These are phyloP conservation scores for Xylaria grammica DNA, from an alignment of 495 filamentous ascomycete species.

Conservation along the genomic window DNA sequence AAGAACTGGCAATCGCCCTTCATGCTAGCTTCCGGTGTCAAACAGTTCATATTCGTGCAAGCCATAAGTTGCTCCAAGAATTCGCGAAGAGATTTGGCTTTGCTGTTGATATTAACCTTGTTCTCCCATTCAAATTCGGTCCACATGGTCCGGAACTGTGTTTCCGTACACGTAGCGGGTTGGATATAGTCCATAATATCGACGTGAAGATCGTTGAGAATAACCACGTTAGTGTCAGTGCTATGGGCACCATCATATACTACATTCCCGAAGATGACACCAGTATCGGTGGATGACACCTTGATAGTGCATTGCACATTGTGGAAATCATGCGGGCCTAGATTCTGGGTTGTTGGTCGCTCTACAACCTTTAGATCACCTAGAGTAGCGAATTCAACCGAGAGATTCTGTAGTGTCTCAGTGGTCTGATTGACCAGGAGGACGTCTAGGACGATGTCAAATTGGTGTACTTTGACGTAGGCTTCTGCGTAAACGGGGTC, in stretches of 20 bases:
- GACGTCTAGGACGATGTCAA: constrained; percentile 97
- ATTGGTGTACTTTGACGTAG: constrained; percentile 98
- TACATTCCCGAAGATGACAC: constrained; percentile 99
- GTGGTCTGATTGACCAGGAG: constrained; percentile 97
- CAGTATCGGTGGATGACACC: constrained; percentile 97
- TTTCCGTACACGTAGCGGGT: constrained; percentile 94
- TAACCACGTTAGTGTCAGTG: constrained; percentile 96
- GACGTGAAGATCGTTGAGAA: constrained; percentile 97
- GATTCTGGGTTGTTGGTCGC: constrained; percentile 91
- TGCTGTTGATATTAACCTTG: constrained; percentile 99
- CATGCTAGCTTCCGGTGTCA: constrained; percentile 94
- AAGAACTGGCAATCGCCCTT: constrained; percentile 98
- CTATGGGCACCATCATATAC: constrained; percentile 96
- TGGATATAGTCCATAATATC: constrained; percentile 99
- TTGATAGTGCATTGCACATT: constrained; percentile 99
- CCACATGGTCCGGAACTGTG: constrained; percentile 99
- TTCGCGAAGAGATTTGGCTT: constrained; percentile 88
- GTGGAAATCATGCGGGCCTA: constrained; percentile 93
- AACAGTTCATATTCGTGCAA: constrained; percentile 96
- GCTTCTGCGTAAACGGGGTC: constrained; percentile 98
- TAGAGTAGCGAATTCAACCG: constrained; percentile 95
- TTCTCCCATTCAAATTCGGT: constrained; percentile 99
- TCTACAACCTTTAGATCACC: constrained; percentile 99
- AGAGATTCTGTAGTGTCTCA: constrained; percentile 95
- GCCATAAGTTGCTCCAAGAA: constrained; percentile 97